Conservation (phyloP, 2,329 filamentous ascomycete genomes). For the Neurospora sp. region DNA sequence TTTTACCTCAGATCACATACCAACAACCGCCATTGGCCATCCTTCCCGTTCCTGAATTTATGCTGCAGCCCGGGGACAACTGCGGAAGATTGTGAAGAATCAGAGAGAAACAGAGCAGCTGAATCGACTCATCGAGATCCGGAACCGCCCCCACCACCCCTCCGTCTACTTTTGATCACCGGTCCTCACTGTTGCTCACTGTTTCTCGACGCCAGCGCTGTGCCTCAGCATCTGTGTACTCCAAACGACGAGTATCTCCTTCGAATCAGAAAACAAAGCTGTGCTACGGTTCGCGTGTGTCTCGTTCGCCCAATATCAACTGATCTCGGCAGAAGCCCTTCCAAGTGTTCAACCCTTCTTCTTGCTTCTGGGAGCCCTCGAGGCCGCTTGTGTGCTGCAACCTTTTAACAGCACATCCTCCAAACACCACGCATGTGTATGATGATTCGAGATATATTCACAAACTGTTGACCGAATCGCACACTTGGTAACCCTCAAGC, state of each 20-base stretch:
- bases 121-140: not conserved
- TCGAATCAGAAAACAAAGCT: not conserved
- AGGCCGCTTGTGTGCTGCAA: not conserved
- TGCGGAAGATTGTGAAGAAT: not conserved
- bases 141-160: not conserved
- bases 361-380: not conserved
- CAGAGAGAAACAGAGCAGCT: not conserved
- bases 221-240: not conserved
- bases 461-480: not conserved
- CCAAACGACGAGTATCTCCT: not conserved
- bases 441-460: not conserved
- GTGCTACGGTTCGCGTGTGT: not conserved
- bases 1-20: not conserved
- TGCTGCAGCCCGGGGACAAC: not conserved
- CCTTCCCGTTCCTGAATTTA: not conserved
- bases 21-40: not conserved
- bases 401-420: not conserved
- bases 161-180: not conserved
- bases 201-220: not conserved
- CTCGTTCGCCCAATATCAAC: not conserved
- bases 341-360: not conserved
- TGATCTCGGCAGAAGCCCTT: not conserved
- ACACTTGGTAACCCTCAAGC: constrained; percentile 12
- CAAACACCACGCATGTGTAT: not conserved
- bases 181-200: not conserved